Evolutionary conservation across 129 eudicot genomes (phyloP), one percentile per base, ranked within the genome.

Genomic region (Lactuca saligna): DNA sequence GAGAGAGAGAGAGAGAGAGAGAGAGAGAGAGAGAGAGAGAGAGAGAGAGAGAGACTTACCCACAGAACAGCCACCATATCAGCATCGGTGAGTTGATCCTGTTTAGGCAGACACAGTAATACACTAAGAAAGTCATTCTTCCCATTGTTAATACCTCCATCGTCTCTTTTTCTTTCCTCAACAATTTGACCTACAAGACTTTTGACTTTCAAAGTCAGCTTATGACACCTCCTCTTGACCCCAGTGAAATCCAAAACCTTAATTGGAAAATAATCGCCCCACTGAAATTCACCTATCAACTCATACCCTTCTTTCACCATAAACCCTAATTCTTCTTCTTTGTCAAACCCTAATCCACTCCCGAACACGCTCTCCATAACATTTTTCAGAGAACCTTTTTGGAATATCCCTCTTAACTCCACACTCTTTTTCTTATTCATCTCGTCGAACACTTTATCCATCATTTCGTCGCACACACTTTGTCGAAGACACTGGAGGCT

Each of bases 241-340:
- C 95, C 97, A 59, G 54, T 32, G 54, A 90, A 84, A 60, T 90
- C 97, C 76, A 87, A 72, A 65, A 84, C 79, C 75, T 84, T 77
- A 44, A 90, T 50, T 12, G 87, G 80, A 63, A 90, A 73, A 72
- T 87, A 84, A 77, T 90, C 97, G 14, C 76, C 82, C 91, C 90
- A 90, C 46, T 82, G 76, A 44, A 90, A 90, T 38, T 90, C 91
- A 5, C 84, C 78, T 33, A 90, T 84, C 61, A 90, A 59, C 72
- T 82, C 91, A 79, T 87, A 87, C 70, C 95, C 95, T 85, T 87
- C 95, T 64, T 85, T 85, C 15, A 91, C 95, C 88, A 91, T 77
- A 31, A 76, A 66, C 60, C 89, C 95, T 46, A 91, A 38, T 42
- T 80, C 81, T 34, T 78, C 82, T 54, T 82, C 82, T 12, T 66